Percentiles rank a stretch among this genome's conserved stretches.
These are phyloP conservation scores for Boletus pseudopeckii DNA, from an alignment of 768 basidiomycete species.

Conservation along the genomic window DNA sequence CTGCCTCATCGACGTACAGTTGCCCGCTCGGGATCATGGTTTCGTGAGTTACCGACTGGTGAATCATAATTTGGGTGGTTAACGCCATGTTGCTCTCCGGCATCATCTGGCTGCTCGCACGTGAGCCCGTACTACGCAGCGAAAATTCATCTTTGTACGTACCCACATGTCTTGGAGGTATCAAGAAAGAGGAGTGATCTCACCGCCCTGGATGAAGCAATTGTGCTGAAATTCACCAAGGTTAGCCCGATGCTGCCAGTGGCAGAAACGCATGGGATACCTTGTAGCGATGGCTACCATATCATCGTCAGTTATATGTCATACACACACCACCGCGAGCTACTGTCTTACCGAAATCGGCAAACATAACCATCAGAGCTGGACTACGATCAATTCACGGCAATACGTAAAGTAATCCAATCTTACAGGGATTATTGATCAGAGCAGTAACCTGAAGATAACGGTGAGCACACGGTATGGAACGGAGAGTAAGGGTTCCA, in stretches of 20 bases:
- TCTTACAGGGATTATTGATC: conserved; percentile 4
- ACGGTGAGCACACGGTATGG: not conserved
- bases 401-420: not conserved
- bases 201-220: conserved; percentile 14
- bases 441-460: conserved; percentile 5
- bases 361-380: not conserved
- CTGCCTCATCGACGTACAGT: not conserved
- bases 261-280: not conserved
- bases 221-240: not conserved
- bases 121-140: not conserved
- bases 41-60: not conserved
- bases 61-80: conserved; percentile 11
- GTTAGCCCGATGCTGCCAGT: not conserved
- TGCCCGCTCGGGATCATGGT: too few relatives aligned
- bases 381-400: not conserved
- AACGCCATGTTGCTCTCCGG: not conserved
- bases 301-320: not conserved
- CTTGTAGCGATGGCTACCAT: conserved; percentile 7
- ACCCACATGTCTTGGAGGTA: not conserved
- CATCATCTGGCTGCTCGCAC: not conserved
- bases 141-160: not conserved
- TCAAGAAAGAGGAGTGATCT: conserved; percentile 1
- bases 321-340: not conserved
- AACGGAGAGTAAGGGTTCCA: not conserved
- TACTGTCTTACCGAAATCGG: not conserved